Evolutionary conservation across 352 stramenopile genomes (phyloP), one percentile per base, ranked within the genome.

Genomic region (Thalassiosira livingstoniorum): DNA sequence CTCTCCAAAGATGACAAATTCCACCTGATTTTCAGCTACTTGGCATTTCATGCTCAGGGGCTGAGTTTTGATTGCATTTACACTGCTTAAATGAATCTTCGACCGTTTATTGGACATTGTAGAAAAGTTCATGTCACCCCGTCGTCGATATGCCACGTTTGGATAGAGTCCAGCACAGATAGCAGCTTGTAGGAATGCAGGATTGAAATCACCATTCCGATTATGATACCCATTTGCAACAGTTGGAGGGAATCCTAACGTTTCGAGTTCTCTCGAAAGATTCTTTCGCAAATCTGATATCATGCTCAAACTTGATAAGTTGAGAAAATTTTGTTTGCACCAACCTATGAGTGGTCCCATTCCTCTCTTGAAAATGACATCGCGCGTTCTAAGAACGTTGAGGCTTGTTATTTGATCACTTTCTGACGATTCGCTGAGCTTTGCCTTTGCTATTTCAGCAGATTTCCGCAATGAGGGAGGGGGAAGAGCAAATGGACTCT

Each of bases 231-330:
- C 70, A 62, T 55, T 65, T 31, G 53, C 51, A 15, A 57, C 37
- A 39, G 65, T 81, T 31, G 75, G 58, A 34, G 74, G 72, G 62
- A 92, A 93, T 18, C 83, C 85, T n/a, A 92, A 69, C 11, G 66
- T 80, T 64, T 82, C 69, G n/a, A 94, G 74, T 60, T 94, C 87
- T 32, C 88, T 62, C 11, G 75, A 83, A 11, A 92, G 72, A 69
- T 92, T 91, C 34, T 73, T 81, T 74, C 87, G 68, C 57, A 98
- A 89, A 51, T 98, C 96, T 27, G 96, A 73, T 79, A 99, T 98
- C 32, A 94, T 97, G 74, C 97, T 92, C 62, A 99, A 85, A 3
- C 95, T 96, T 42, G 97, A 94, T 62, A 97, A 83, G 34, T 85
- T 94, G 27, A 98, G 74, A 61, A 97, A 93, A 64, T 95, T 92